Evolutionary conservation across 2,329 filamentous ascomycete species (phyloP).

Genomic region (Colletotrichum godetiae): DNA sequence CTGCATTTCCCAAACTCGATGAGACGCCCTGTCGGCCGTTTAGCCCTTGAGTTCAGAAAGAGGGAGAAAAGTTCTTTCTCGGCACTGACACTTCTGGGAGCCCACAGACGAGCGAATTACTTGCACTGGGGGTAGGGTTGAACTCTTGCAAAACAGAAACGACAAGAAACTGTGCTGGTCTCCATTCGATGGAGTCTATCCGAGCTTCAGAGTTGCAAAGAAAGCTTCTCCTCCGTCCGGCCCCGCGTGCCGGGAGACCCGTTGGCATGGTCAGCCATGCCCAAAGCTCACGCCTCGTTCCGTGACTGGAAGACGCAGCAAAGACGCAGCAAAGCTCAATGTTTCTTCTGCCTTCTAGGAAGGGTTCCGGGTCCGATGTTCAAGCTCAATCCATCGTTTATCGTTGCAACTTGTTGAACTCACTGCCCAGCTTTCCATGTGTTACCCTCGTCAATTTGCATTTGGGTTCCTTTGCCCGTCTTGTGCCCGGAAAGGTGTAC

Average conservation of each 20-base stretch:
- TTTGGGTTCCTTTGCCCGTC: background rate
- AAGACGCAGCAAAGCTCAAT: background rate
- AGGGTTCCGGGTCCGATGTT: background rate
- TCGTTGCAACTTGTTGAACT: background rate
- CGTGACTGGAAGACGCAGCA: background rate
- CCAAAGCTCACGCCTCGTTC: background rate
- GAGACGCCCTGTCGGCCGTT: background rate
- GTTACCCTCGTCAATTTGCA: background rate
- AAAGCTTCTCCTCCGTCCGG: background rate
- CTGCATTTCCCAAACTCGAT: background rate
- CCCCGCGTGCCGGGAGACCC: background rate
- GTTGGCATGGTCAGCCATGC: background rate
- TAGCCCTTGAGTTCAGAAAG: background rate
- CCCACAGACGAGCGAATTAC: background rate
- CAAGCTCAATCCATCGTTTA: background rate
- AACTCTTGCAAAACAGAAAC: too few species aligned
- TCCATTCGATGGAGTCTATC: background rate
- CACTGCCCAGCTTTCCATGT: background rate
- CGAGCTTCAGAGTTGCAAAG: background rate
- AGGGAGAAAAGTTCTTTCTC: background rate
- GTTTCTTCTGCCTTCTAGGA: background rate
- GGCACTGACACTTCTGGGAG: background rate
- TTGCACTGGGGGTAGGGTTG: background rate
- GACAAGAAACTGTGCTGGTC: background rate
- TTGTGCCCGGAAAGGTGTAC: background rate